Percentiles rank a stretch among this genome's conserved stretches.
Evolutionary conservation across 805 yeast species (phyloP).

Genomic region (Metschnikowia chrysomelidarum): DNA sequence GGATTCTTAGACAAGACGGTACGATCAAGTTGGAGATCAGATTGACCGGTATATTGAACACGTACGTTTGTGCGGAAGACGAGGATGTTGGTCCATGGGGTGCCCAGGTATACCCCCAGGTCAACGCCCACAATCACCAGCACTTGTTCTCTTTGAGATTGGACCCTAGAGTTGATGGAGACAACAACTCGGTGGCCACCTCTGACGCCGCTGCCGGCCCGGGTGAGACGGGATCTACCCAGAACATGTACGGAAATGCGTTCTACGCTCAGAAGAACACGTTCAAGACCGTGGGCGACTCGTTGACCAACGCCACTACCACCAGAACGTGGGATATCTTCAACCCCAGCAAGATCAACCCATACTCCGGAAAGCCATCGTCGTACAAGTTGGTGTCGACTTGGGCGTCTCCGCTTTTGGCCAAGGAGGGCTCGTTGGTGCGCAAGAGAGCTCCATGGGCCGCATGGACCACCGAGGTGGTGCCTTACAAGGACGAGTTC

Average conservation of each 20-base stretch:
- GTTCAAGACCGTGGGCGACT: constrained; percentile 68
- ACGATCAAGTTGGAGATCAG: constrained; percentile 75
- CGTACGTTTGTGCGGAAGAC: constrained; percentile 60
- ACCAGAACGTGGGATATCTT: constrained; percentile 76
- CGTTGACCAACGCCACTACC: constrained; percentile 60
- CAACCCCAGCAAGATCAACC: constrained; percentile 66
- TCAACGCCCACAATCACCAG: constrained; percentile 85
- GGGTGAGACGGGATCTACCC: constrained; percentile 59
- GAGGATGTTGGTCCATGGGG: constrained; percentile 78
- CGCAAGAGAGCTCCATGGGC: constrained; percentile 86
- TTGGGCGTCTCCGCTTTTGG: constrained; percentile 70
- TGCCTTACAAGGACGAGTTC: constrained; percentile 61
- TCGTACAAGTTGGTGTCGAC: constrained; percentile 75
- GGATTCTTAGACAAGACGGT: constrained; percentile 83
- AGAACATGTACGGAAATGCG: constrained; percentile 76
- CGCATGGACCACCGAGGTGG: constrained; percentile 59
- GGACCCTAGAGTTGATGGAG: constrained; percentile 82
- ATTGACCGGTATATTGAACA: constrained; percentile 80
- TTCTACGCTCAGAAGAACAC: constrained; percentile 63
- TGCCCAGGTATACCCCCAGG: constrained; percentile 74
- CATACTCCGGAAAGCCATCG: constrained; percentile 71
- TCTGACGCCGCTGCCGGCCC: constrained; percentile 64
- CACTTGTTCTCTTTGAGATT: constrained; percentile 75
- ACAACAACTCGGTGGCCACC: constrained; percentile 68
- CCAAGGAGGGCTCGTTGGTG: constrained; percentile 71